phyloP scores from a whole-genome alignment of 305 asterid species.

The Fraxinus paxiana region DNA sequence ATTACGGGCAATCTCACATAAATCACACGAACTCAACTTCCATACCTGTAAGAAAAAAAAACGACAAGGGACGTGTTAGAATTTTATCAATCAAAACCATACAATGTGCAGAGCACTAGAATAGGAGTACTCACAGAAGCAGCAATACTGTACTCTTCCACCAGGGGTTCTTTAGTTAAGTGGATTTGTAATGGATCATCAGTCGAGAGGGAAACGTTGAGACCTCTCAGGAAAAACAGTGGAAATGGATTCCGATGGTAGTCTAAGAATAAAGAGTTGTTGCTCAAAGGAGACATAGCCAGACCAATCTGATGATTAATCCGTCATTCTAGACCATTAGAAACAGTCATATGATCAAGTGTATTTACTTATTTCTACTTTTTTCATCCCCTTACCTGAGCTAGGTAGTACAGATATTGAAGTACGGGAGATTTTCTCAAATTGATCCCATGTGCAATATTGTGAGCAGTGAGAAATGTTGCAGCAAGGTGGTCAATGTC shows the following conservation, averaged over 20 bases:
- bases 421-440: conserved; percentile 95
- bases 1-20: conserved; percentile 96
- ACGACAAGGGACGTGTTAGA: conserved; percentile 1
- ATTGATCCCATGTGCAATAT: conserved; percentile 94
- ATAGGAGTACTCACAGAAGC: conserved; percentile 72
- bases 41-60: conserved; percentile 58
- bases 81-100: neutral
- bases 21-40: conserved; percentile 92
- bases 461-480: conserved; percentile 83
- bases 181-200: conserved; percentile 97
- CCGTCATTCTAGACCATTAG: conserved; percentile 26
- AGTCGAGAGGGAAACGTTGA: conserved; percentile 92
- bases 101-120: neutral
- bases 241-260: conserved; percentile 98
- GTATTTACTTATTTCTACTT: conserved; percentile 1
- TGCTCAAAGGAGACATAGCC: conserved; percentile 99
- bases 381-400: conserved; percentile 61
- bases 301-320: conserved; percentile 75
- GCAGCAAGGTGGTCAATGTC: conserved; percentile 98
- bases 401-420: conserved; percentile 86
- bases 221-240: conserved; percentile 88
- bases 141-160: conserved; percentile 98
- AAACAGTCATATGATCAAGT: conserved; percentile 1
- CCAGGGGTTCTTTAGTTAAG: conserved; percentile 94
- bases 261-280: conserved; percentile 93